phyloP scores from a whole-genome alignment of 2,329 filamentous ascomycete genomes.

The Penicillium fuscoglaucum region DNA sequence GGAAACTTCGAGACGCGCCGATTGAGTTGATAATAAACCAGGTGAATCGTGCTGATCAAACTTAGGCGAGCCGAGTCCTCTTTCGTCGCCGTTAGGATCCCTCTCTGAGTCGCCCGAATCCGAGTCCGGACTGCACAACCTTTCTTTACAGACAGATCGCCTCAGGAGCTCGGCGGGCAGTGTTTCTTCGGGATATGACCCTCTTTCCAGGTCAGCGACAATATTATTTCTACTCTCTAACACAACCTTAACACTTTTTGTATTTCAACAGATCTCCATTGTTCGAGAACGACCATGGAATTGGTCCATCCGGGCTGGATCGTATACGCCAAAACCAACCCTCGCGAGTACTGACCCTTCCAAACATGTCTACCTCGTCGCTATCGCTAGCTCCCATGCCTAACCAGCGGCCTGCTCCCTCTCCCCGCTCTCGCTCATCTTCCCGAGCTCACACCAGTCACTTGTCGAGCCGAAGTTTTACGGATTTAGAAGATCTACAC shows the following conservation, averaged over 20 bases:
- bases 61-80: conserved; percentile 42
- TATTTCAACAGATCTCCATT: conserved; percentile 67
- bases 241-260: conserved; percentile 14
- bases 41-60: conserved; percentile 22
- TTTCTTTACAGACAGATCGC: conserved; percentile 55
- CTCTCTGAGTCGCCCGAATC: conserved; percentile 40
- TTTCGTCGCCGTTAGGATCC: conserved; percentile 40
- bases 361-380: conserved; percentile 62
- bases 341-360: conserved; percentile 64
- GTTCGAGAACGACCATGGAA: conserved; percentile 84
- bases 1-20: conserved; percentile 11
- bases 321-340: conserved; percentile 87
- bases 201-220: conserved; percentile 67
- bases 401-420: conserved; percentile 66
- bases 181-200: conserved; percentile 66
- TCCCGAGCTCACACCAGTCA: conserved; percentile 55
- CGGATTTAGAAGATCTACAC: conserved; percentile 77
- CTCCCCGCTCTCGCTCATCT: conserved; percentile 65
- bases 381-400: conserved; percentile 64
- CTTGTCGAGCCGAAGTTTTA: conserved; percentile 66
- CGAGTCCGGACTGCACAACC: conserved; percentile 47
- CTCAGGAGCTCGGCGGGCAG: conserved; percentile 77
- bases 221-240: not conserved
- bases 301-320: conserved; percentile 81
- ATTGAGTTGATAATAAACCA: conserved; percentile 13